These are phyloP conservation scores for Candida tammaniensis DNA, from an alignment of 805 yeast species.

Conservation along the genomic window DNA sequence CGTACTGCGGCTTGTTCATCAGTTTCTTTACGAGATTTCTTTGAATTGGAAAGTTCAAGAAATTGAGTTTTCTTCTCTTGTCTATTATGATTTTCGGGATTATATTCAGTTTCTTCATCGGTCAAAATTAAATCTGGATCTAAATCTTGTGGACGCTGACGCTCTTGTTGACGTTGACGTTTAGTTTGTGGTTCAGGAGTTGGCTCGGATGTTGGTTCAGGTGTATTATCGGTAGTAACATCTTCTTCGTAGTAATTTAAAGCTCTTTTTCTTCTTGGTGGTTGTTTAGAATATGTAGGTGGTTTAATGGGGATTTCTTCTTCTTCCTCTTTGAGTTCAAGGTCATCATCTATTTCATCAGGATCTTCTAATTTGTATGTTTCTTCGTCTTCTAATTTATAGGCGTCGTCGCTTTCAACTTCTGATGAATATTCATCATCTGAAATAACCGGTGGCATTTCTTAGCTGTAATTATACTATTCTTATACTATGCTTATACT, in stretches of 20 bases:
- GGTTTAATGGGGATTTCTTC: constrained; percentile 11
- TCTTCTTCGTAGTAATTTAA: constrained; percentile 34
- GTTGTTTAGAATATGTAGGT: constrained; percentile 6
- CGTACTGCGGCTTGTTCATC: constrained; percentile 82
- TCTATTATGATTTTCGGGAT: constrained; percentile 49
- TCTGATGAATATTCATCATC: constrained; percentile 14
- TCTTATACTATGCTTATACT: not conserved
- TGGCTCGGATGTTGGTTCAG: constrained; percentile 1
- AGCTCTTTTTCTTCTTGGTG: constrained; percentile 34
- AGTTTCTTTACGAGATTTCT: constrained; percentile 56
- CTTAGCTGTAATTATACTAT: not conserved
- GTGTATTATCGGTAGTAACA: constrained; percentile 21
- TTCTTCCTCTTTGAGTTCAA: constrained; percentile 29
- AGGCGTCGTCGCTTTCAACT: constrained; percentile 1
- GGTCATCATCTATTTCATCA: constrained; percentile 36
- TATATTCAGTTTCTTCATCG: constrained; percentile 44
- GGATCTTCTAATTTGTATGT: constrained; percentile 31
- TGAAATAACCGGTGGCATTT: constrained; percentile 12
- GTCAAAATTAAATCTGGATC: constrained; percentile 35
- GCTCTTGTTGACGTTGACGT: constrained; percentile 1
- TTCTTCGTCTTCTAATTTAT: constrained; percentile 16
- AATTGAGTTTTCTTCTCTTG: constrained; percentile 38
- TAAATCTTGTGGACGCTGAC: constrained; percentile 26
- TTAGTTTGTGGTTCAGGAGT: constrained; percentile 2
- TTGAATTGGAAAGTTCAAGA: constrained; percentile 34